Evolutionary conservation across 164 flowering plant genomes (phyloP).

Genomic region (Pachysandra terminalis): DNA sequence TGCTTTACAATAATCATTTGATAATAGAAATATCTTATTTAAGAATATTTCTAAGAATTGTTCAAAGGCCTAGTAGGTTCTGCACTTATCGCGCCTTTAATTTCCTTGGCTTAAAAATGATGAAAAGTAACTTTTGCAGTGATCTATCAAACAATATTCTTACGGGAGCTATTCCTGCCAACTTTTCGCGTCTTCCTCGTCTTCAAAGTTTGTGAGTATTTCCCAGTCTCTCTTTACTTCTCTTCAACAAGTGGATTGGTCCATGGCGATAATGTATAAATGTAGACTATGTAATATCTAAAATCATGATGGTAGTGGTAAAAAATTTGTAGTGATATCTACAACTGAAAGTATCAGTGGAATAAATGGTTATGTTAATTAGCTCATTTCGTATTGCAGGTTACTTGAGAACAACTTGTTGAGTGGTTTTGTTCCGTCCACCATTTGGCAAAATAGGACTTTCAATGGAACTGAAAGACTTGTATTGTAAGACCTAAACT

Average conservation of each 20-base stretch:
- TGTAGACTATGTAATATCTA: neutral
- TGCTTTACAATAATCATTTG: neutral
- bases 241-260: neutral
- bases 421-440: constrained; percentile 48
- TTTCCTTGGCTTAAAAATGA: neutral
- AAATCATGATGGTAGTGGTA: neutral
- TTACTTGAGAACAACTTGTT: constrained; percentile 52
- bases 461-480: constrained; percentile 38
- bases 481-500: constrained; percentile 44
- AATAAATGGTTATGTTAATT: neutral
- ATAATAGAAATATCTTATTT: neutral
- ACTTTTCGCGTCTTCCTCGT: constrained; percentile 55
- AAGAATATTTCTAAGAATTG: too few relatives aligned
- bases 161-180: constrained; percentile 65
- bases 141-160: constrained; percentile 62
- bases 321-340: neutral
- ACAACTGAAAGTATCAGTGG: too few relatives aligned
- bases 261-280: neutral
- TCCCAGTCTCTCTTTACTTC: constrained; percentile 6
- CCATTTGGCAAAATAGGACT: constrained; percentile 55
- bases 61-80: neutral
- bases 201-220: constrained; percentile 75
- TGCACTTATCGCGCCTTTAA: neutral
- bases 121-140: constrained; percentile 40
- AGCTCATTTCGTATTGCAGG: constrained; percentile 35